A percentile compares a stretch with the other conserved stretches of the same genome.
Conservation (phyloP, 345 rosid species). For the Arabis hirsuta region DNA sequence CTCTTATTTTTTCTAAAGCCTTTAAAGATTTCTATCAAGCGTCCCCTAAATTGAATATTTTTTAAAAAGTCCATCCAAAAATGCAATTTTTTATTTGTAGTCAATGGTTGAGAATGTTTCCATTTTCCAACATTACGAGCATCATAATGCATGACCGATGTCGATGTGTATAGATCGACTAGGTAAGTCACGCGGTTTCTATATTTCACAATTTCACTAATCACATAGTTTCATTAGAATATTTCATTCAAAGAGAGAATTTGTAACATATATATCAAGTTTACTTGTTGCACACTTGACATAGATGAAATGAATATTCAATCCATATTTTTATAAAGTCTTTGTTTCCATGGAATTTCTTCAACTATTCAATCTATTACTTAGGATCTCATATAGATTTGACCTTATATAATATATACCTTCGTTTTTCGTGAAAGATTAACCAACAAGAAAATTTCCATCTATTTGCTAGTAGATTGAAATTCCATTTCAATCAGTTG, state of each 20-base stretch:
- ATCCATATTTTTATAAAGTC: background rate
- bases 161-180: background rate
- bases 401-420: background rate
- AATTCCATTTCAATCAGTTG: background rate
- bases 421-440: background rate
- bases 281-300: slow-evolving; percentile 7
- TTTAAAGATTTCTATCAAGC: no score
- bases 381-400: background rate
- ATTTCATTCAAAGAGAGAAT: slow-evolving; percentile 16
- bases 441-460: background rate
- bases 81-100: background rate
- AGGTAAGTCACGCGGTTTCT: slow-evolving; percentile 12
- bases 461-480: background rate
- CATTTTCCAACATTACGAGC: slow-evolving; percentile 5
- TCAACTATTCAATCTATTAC: background rate
- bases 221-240: background rate
- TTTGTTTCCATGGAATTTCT: background rate
- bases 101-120: background rate
- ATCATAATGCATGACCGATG: background rate
- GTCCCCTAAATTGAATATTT: no score
- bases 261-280: background rate
- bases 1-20: no score
- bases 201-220: slow-evolving; percentile 6
- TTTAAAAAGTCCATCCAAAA: no score
- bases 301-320: slow-evolving; percentile 5